Percentiles rank a stretch among this genome's conserved stretches.
These are phyloP conservation scores for Fragilaria crotonensis DNA, from an alignment of 108 stramenopile species.

Conservation along the genomic window DNA sequence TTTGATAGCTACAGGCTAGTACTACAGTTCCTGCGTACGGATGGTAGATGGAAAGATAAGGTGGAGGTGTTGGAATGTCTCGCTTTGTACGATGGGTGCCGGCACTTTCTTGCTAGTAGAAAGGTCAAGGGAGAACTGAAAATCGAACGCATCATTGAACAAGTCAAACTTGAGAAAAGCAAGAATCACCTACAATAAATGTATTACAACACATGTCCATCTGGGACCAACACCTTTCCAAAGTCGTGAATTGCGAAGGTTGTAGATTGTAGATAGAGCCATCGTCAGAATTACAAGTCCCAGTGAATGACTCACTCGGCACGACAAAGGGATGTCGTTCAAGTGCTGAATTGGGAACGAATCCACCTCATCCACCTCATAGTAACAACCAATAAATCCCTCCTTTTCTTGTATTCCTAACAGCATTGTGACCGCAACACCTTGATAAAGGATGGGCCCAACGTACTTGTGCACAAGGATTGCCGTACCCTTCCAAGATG, in stretches of 20 bases:
- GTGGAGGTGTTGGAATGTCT: constrained; percentile 9
- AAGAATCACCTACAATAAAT: no score
- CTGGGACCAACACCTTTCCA: neutral
- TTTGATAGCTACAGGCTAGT: constrained; percentile 24
- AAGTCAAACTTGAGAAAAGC: no score
- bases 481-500: constrained; percentile 22
- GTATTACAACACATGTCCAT: neutral
- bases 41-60: constrained; percentile 15
- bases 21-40: constrained; percentile 8
- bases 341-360: constrained; percentile 31
- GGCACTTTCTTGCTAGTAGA: constrained; percentile 1
- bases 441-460: constrained; percentile 45
- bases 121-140: no score
- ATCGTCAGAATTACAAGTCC: constrained; percentile 33
- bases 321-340: constrained; percentile 41
- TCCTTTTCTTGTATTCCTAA: constrained; percentile 77
- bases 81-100: constrained; percentile 4
- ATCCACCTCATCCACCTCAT: constrained; percentile 38
- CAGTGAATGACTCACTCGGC: constrained; percentile 46
- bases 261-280: constrained; percentile 34
- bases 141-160: no score
- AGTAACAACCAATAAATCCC: constrained; percentile 57
- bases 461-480: constrained; percentile 42
- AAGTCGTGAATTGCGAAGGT: constrained; percentile 23
- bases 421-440: constrained; percentile 42